Evolutionary conservation across 1,139 yeast genomes (phyloP), one percentile per base, ranked within the genome.

Genomic region (Pneumocystis murina): DNA sequence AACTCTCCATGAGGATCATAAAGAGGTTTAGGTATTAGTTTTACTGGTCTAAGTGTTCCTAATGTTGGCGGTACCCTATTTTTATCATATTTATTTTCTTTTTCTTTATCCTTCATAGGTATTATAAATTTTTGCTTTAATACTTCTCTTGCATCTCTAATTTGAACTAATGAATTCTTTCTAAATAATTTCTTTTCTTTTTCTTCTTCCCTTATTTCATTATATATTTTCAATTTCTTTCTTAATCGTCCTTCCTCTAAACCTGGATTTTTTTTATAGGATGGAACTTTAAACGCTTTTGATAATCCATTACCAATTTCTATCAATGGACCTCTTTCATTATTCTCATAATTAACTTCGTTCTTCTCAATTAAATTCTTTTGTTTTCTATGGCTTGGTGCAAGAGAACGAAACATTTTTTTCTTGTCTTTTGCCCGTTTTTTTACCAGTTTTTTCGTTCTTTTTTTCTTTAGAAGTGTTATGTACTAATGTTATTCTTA

Each of bases 1-100:
- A 89, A 85, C 73, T 92, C 97, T 67, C 86, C 89, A 63, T 85
- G 80, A 0, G 99, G 98, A 74, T 92, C 98, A 72, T 91, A 95
- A 20, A 92, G 78, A 0, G 98, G 95, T 65, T 92, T 77, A 2
- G 98, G 96, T 17, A 90, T 88, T 61, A 87, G 74, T 2, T 82
- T 79, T 0, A 85, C 80, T 68, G 84, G 83, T 57, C 85, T 81
- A 67, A 86, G 81, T 63, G 90, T 89, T 0, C 97, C 97, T 66
- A 91, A 76, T 0, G 90, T 84, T 0, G 94, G 91, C 1, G 95
- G 88, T 0, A 58, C 67, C 0, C 66, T 65, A 38, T 59, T 40
- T 17, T 33, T 30, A 40, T 65, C 38, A 4, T 66, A 62, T 36
- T 65, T 64, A 7, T 67, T 66, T 66, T 71, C 67, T 62, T 70